Base-by-base conservation (phyloP, 1,284 basidiomycete species). In the Tremellales sp. region DNA sequence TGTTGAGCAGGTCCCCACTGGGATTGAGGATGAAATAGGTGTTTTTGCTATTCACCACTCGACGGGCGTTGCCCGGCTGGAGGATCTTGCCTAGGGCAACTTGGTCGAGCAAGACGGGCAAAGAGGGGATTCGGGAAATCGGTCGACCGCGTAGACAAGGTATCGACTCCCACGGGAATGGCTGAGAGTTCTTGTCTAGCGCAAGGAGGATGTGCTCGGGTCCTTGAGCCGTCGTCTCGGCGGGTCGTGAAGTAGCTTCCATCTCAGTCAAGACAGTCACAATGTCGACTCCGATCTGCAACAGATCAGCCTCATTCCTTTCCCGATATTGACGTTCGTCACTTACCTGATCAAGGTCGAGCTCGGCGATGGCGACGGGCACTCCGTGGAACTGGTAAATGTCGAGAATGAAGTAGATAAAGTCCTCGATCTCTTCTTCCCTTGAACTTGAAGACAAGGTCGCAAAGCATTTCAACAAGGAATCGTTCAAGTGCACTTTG, bases 81-180 rank as follows among this genome's bases (percentile, higher is more conserved):
- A 64, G 56, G 61, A 79, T 74, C 37, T 75, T 72, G 13, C 80
- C 81, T 49, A 86, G 80, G 23, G 81, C 76, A 40, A 94, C 61
- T 27, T 91, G 82, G 65, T 97, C 94, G 31, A 86, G 74, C 17
- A 98, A 75, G 77, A 97, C 97, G 40, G 88, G 83, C 44, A 93
- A 72, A 40, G 86, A 89, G 0, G 96, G 93, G 53, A 97, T 84
- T 7, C 96, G 85, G 67, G 88, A 92, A 61, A 97, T 82, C 40
- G 91, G 89, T 49, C 84, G 80, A 6, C 86, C 87, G 44, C 89
- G 80, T 8, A 98, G 76, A 40, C 85, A 81, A 0, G 94, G 92
- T 22, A 97, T 83, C 24, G 87, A 93, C 75, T 98, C 96, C 96
- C 94, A 98, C 1, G 96, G 94, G 52, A 98, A 80, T 0, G 83